Base-by-base conservation (phyloP, 257 asterid genomes). In the Solanum virginianum region DNA sequence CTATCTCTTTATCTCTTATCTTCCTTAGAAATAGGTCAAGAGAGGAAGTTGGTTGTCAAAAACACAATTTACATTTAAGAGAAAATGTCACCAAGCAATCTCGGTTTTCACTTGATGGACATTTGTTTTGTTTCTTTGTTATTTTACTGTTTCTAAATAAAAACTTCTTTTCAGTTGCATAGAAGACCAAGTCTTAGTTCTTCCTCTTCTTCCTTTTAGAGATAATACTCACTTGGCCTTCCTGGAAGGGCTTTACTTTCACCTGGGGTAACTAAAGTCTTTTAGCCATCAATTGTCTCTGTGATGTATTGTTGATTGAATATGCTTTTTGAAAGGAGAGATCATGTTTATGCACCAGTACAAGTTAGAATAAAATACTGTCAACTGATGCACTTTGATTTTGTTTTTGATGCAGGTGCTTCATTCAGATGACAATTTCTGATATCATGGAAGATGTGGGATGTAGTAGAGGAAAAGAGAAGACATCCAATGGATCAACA, bases 391-490 rank as follows among this genome's bases (percentile, higher is more conserved):
- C 24, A 22, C 39, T 80, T 55, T 24, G 71, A 45, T 24, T 63
- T 24, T 65, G 16, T 83, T 75, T 16, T 49, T 26, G 59, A 49
- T 83, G 32, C 69, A 69, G 80, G 65, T 12, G 32, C 70, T 69
- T 72, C 82, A 54, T 83, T 53, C 51, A 18, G 26, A 83, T 83
- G 81, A 69, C 69, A 11, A 68, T 60, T 53, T 66, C 69, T 68
- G 85, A 81, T 16, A 41, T 66, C 74, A 82, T 18, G 55, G 84
- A 87, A 68, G 86, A 86, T 18, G 70, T 43, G n/a, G 90, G 85
- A 70, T 66, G 22, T 84, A 86, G 85, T 59, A 86, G 83, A 69
- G 80, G 87, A 49, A 79, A 87, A 70, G 84, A 26, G 45, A 82
- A 85, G 36, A 47, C 45, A 68, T 54, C 89, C 22, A 83, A 83